phyloP scores from a whole-genome alignment of 495 filamentous ascomycete genomes.

The Aspergillus bridgeri region DNA sequence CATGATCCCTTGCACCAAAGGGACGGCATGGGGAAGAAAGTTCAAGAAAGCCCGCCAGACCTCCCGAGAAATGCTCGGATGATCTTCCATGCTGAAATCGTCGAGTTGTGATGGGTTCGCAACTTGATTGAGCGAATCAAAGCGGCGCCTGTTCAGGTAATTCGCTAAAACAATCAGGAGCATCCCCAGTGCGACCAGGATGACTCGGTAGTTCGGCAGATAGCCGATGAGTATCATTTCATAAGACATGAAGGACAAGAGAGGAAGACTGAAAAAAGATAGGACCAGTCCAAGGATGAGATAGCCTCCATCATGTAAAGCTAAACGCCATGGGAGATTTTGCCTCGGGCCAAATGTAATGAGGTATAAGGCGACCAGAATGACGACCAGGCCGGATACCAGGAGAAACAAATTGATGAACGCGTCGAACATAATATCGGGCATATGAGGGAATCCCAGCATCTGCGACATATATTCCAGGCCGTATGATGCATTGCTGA shows the following conservation, averaged over 20 bases:
- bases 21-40: neutral
- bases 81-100: neutral
- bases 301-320: neutral
- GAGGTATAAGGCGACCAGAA: neutral
- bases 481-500: conserved; percentile 2
- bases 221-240: conserved; percentile 2
- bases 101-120: neutral
- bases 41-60: neutral
- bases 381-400: neutral
- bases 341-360: neutral
- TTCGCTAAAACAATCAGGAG: neutral
- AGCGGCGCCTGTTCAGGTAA: neutral
- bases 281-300: neutral
- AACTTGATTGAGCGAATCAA: neutral
- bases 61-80: neutral
- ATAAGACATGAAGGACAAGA: neutral
- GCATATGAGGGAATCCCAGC: conserved; percentile 1
- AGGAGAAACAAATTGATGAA: conserved; percentile 2
- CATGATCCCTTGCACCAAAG: neutral
- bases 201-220: neutral
- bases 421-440: neutral
- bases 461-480: conserved; percentile 3
- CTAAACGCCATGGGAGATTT: neutral
- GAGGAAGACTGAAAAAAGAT: neutral
- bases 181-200: neutral